A percentile compares a stretch with the other conserved stretches of the same genome.
Evolutionary conservation across 352 stramenopile species (phyloP).

Genomic region (Pythium scleroteichum): DNA sequence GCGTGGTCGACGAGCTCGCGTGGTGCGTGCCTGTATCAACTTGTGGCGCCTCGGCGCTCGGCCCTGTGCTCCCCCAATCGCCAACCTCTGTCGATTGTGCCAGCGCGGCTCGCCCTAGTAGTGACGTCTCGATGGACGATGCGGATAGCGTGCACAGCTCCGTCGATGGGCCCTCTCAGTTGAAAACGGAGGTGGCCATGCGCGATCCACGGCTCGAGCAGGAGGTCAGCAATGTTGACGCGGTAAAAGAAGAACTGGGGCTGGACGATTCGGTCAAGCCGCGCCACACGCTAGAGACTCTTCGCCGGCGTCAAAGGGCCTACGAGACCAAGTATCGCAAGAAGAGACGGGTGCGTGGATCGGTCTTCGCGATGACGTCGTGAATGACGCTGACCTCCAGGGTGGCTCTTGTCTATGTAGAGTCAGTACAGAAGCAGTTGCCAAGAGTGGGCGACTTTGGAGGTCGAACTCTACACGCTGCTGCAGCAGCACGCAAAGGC

Average conservation of each 20-base stretch:
- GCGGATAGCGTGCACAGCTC: not conserved
- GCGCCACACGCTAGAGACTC: not conserved
- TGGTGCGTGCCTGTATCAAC: slow-evolving; percentile 9
- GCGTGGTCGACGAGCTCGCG: not conserved
- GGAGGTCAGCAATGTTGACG: slow-evolving; percentile 7
- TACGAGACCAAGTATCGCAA: slow-evolving; percentile 16
- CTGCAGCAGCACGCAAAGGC: not conserved
- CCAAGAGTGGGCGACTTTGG: slow-evolving; percentile 7
- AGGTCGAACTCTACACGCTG: slow-evolving; percentile 2
- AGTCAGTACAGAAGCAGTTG: not conserved
- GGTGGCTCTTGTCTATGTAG: not conserved
- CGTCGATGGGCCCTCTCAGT: not conserved
- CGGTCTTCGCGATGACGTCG: not conserved
- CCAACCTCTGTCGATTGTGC: slow-evolving; percentile 18
- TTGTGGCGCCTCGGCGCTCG: not conserved
- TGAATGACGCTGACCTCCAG: not conserved
- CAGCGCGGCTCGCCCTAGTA: not conserved
- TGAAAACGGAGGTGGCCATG: not conserved
- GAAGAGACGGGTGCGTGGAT: slow-evolving; percentile 41
- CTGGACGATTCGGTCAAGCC: not conserved
- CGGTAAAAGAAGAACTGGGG: not conserved
- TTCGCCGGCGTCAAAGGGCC: slow-evolving; percentile 2
- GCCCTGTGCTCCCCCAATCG: slow-evolving; percentile 3
- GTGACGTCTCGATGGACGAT: not conserved
- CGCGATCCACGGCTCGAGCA: slow-evolving; percentile 2